Evolutionary conservation across 2,329 filamentous ascomycete species (phyloP), one percentile per base, ranked within the genome.

Genomic region (Scedosporium apiospermum): DNA sequence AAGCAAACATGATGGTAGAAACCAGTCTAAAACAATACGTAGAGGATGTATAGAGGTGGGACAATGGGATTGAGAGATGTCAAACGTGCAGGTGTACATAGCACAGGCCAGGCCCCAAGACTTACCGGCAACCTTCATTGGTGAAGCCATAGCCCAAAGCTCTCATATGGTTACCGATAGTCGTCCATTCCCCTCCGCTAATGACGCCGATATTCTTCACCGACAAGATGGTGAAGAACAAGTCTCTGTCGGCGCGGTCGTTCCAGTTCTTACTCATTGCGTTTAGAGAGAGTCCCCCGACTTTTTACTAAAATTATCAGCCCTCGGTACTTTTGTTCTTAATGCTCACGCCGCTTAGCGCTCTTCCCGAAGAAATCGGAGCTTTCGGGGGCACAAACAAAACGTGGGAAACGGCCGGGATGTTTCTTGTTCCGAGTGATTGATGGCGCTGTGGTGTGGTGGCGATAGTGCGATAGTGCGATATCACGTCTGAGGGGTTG

Each of bases 181-280:
- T 83, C 30, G 77, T 81, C 83, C 83, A 86, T 82, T 86, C 83
- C 16, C 76, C 74, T 63, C 82, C 83, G 71, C 82, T 86, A 71
- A 86, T 85, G 69, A 85, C 78, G 65, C 83, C 83, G 67, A 86
- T 84, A 70, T 85, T 83, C 73, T 86, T 86, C 58, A 85, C 80
- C 3, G 80, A 83, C 46, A 86, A 72, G 64, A 86, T 86, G 61
- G 82, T 84, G 68, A 86, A 85, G 75, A 86, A 86, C 57, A 86
- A 75, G 69, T 86, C 83, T 69, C 83, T 84, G 68, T 86, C 83
- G 65, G 83, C 83, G 64, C 82, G 77, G 67, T 85, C 82, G 68
- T 80, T 83, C 82, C 82, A 85, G 70, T 83, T 83, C 74, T 84
- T 85, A 72, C 77, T 82, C 73, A 83, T 84, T 69, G 74, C 66